Evolutionary conservation across 1,284 basidiomycete genomes (phyloP).

Genomic region (Pseudozyma flocculosa): DNA sequence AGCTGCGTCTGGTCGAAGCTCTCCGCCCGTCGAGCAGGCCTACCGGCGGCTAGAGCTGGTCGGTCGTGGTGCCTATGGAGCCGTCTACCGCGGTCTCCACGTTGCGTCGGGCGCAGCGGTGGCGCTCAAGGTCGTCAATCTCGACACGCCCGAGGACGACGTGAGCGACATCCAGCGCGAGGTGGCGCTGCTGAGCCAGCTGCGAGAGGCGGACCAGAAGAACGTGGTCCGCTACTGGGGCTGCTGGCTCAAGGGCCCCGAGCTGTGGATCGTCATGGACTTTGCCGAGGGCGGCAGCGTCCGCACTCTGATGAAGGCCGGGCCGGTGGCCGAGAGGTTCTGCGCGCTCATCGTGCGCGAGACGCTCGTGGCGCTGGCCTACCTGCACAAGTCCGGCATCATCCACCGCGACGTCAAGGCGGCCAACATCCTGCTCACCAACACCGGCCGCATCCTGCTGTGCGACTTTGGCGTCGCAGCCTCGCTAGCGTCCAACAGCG

Average conservation of each 20-base stretch:
- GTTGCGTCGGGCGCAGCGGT: constrained; percentile 80
- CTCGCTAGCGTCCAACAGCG: constrained; percentile 13
- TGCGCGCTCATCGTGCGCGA: constrained; percentile 65
- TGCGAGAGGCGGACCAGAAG: constrained; percentile 71
- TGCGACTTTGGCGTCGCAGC: constrained; percentile 44
- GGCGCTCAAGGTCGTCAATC: constrained; percentile 96
- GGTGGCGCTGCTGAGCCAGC: constrained; percentile 85
- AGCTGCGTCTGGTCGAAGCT: constrained; percentile 9
- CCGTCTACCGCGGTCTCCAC: constrained; percentile 63
- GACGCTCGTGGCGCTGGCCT: constrained; percentile 30
- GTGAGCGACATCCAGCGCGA: constrained; percentile 95
- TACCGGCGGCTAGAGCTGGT: constrained; percentile 53
- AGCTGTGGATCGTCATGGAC: constrained; percentile 99
- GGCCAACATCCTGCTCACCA: constrained; percentile 41
- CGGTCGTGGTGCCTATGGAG: constrained; percentile 55
- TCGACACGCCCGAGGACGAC: constrained; percentile 88
- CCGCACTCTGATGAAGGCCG: constrained; percentile 76
- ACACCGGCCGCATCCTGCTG: constrained; percentile 38
- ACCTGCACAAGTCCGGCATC: constrained; percentile 30
- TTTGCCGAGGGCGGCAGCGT: constrained; percentile 94
- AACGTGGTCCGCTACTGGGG: constrained; percentile 97
- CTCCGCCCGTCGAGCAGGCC: constrained; percentile 25
- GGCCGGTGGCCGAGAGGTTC: constrained; percentile 81
- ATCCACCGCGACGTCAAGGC: constrained; percentile 43
- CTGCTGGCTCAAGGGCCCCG: constrained; percentile 88